Base-by-base conservation (phyloP, 164 flowering plant species). In the Chimonanthus praecox region DNA sequence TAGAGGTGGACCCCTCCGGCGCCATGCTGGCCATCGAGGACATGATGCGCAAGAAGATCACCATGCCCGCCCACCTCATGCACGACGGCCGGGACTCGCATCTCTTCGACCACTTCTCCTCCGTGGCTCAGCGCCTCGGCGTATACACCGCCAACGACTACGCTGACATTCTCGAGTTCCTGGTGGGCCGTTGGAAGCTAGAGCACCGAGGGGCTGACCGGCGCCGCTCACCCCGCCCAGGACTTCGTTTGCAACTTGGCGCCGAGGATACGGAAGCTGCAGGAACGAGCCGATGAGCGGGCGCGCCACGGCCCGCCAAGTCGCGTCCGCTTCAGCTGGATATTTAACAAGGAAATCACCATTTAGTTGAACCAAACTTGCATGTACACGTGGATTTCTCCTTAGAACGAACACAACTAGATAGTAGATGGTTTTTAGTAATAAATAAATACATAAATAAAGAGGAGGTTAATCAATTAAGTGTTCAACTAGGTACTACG, bases 21-120 rank as follows among this genome's bases (percentile, higher is more conserved):
- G 80, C 87, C 6, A 78, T 88, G 45, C 7, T 83, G 70, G 85
- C 88, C 5, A 74, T 88, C 64, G 85, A 84, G 6, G 84, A 82
- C 73, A 87, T 87, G 90, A 86, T 87, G 90, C 80, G 68, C 79
- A 87, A 87, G 76, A 86, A 82, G 73, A 83, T 86, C 47, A 33
- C 87, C 6, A 87, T 87, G 91, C 91, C 91, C 16, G 89, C 89
- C 10, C 87, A 85, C 72, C 67, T 88, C 68, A 86, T 86, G 88
- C 83, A 74, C 71, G 89, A 88, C 58, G 91, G 91, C 46, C 69
- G 50, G 63, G 88, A 86, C 54, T 78, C 80, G 18, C 75, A 83
- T 49, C 84, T 88, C 2, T 88, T 86, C 49, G 86, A 86, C 15
- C 82, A 86, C 79, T 86, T 77, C 86, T 81, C 88, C 4, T 63